Evolutionary conservation across 2,329 filamentous ascomycete genomes (phyloP).

Genomic region (Pleomassaria siparia): DNA sequence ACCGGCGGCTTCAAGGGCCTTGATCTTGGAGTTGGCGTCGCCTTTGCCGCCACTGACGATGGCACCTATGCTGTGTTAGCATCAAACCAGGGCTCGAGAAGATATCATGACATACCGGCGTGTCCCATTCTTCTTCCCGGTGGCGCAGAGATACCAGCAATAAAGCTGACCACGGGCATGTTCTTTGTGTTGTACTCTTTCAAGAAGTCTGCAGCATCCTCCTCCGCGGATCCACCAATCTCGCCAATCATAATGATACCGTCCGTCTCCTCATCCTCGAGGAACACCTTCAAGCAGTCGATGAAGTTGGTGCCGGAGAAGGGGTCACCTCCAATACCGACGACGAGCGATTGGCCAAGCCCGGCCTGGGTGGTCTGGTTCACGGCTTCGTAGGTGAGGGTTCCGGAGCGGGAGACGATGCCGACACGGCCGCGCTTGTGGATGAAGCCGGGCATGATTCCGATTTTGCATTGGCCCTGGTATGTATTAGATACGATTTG

Average conservation of each 20-base stretch:
- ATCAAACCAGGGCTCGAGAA: neutral
- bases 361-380: constrained; percentile 98
- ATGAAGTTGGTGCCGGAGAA: constrained; percentile 99
- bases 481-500: constrained; percentile 16
- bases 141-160: constrained; percentile 95
- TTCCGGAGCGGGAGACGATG: constrained; percentile 97
- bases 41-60: constrained; percentile 98
- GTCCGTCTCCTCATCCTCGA: constrained; percentile 93
- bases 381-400: constrained; percentile 98
- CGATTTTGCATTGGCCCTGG: constrained; percentile 98
- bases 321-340: constrained; percentile 97
- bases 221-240: constrained; percentile 95
- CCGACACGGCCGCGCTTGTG: constrained; percentile 99
- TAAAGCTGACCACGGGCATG: constrained; percentile 98
- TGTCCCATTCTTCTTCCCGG: constrained; percentile 98
- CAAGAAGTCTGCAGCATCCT: constrained; percentile 96
- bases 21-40: constrained; percentile 97
- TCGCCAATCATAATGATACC: constrained; percentile 99
- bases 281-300: constrained; percentile 96
- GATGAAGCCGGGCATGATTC: constrained; percentile 99
- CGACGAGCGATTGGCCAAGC: constrained; percentile 95
- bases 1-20: constrained; percentile 86
- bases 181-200: constrained; percentile 86
- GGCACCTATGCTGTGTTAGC: constrained; percentile 54
- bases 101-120: constrained; percentile 67